Percentiles rank a stretch among this genome's conserved stretches.
Evolutionary conservation across 2,329 filamentous ascomycete genomes (phyloP).

Genomic region (Boeremia lycopersici): DNA sequence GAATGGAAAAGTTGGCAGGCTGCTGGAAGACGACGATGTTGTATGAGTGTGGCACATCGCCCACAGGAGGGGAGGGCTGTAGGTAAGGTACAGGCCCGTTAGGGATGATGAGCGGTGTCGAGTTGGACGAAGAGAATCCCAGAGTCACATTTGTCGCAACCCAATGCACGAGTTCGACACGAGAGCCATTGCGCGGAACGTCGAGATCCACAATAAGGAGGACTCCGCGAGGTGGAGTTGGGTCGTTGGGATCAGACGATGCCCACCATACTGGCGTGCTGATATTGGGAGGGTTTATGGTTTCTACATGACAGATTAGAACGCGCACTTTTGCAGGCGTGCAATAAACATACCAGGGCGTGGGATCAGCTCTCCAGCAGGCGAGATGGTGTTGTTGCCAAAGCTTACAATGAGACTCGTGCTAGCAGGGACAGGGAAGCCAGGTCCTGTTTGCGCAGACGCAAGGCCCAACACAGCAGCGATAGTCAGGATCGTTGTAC

Average conservation of each 20-base stretch:
- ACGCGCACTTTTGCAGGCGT: background rate
- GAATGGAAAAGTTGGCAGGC: constrained; percentile 31
- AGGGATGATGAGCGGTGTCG: constrained; percentile 11
- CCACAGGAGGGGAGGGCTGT: constrained; percentile 34
- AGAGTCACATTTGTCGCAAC: constrained; percentile 34
- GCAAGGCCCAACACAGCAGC: constrained; percentile 21
- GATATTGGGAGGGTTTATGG: constrained; percentile 32
- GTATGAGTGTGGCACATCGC: constrained; percentile 39
- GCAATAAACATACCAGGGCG: constrained; percentile 31
- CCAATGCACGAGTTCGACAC: constrained; percentile 42
- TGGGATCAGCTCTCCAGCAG: constrained; percentile 41
- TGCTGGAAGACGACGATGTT: constrained; percentile 36
- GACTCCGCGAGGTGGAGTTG: constrained; percentile 17
- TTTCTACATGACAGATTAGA: constrained; percentile 23
- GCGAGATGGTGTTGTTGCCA: constrained; percentile 41
- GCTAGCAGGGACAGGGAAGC: constrained; percentile 35
- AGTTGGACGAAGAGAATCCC: constrained; percentile 13
- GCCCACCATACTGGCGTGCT: constrained; percentile 23
- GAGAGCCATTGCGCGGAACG: constrained; percentile 36
- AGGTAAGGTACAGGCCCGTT: constrained; percentile 25
- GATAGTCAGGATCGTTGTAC: constrained; percentile 18
- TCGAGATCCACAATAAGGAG: constrained; percentile 42
- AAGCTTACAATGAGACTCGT: constrained; percentile 32
- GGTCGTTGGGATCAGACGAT: background rate
- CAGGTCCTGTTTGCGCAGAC: constrained; percentile 34